Conservation (phyloP, 129 eudicot species). For the Flaveria sonorensis region DNA sequence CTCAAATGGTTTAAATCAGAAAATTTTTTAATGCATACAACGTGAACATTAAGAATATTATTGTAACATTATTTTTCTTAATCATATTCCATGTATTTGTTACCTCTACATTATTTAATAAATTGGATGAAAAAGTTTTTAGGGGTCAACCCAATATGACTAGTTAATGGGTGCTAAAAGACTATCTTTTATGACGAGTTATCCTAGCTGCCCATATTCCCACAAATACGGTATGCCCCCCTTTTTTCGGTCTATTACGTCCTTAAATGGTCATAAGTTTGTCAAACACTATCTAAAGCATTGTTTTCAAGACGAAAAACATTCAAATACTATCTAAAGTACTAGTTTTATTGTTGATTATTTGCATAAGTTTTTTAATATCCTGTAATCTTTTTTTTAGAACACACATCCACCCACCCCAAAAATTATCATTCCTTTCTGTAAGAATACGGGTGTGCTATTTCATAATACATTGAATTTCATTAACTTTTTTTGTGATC, state of each 20-base stretch:
- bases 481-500: constrained; percentile 21
- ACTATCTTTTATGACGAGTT: too few relatives aligned
- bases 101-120: background rate
- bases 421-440: background rate
- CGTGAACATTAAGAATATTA: background rate
- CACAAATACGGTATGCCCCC: too few relatives aligned
- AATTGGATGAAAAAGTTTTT: background rate
- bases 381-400: background rate
- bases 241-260: too few relatives aligned
- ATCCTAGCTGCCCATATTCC: too few relatives aligned
- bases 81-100: background rate
- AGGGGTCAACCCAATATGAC: background rate
- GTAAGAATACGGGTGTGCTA: background rate
- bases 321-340: background rate
- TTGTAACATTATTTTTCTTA: background rate
- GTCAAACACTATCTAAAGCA: too few relatives aligned
- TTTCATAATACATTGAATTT: constrained; percentile 1
- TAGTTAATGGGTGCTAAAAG: background rate
- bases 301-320: too few relatives aligned
- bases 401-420: background rate
- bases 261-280: too few relatives aligned
- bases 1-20: background rate
- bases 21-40: background rate
- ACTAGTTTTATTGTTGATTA: background rate
- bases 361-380: background rate